phyloP scores from a whole-genome alignment of 257 asterid species.

The Penstemon eatonii region DNA sequence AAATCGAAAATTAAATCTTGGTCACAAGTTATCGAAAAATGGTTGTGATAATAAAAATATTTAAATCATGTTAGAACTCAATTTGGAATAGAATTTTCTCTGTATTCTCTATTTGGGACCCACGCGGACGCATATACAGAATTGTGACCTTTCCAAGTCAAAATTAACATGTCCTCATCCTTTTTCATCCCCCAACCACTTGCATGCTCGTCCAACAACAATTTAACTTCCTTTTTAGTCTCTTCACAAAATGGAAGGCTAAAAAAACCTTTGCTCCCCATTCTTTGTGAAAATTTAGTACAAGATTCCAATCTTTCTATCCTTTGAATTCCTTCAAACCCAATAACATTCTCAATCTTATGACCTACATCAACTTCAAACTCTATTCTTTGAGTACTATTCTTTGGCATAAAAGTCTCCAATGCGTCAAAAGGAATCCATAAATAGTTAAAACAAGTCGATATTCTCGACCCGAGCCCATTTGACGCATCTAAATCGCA shows the following conservation, averaged over 20 bases:
- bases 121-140: constrained; percentile 65
- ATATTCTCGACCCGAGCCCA: constrained; percentile 50
- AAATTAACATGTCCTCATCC: constrained; percentile 63
- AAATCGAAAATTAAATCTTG: background rate
- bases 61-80: background rate
- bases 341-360: constrained; percentile 69
- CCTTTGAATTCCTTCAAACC: constrained; percentile 55
- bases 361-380: constrained; percentile 70
- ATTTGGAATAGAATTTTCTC: constrained; percentile 9
- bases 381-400: constrained; percentile 55
- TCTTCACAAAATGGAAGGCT: constrained; percentile 62
- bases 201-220: constrained; percentile 68
- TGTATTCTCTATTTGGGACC: constrained; percentile 39
- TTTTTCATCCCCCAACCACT: constrained; percentile 93
- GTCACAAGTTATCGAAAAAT: background rate
- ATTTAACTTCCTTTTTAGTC: constrained; percentile 54
- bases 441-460: constrained; percentile 64
- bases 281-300: constrained; percentile 43
- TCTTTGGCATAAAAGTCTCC: constrained; percentile 76
- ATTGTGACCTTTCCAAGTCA: constrained; percentile 88
- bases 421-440: constrained; percentile 84
- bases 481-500: constrained; percentile 45
- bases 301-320: constrained; percentile 61
- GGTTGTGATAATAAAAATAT: background rate
- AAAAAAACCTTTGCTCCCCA: constrained; percentile 45